Evolutionary conservation across 1,284 basidiomycete genomes (phyloP), one percentile per base, ranked within the genome.

Genomic region (Ustilago bromivora): DNA sequence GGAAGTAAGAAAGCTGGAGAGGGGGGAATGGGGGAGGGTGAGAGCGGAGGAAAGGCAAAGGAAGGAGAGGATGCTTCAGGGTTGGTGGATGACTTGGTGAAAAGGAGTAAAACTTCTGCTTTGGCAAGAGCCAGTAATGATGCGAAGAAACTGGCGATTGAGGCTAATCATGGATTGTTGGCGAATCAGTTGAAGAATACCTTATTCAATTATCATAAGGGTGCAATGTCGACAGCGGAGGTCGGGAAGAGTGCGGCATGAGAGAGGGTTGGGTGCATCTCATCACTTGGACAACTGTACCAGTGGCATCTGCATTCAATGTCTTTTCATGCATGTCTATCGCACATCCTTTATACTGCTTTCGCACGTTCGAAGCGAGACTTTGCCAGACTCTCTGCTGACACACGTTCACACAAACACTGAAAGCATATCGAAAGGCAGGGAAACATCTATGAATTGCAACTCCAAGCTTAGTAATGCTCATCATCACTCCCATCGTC

Each of bases 141-240:
- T 80, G 96, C 94, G 81, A 91, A 90, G 38, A 94, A 93, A 82
- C 92, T 97, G 61, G 91, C 94, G 0, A 89, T 91, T 10, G 95
- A 98, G 84, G 93, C 93, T 0, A 93, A 96, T 81, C 95, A 97
- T 81, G 95, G 94, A 1, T 90, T 97, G 65, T 93, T 96, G 68
- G 89, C 94, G 0, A 94, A 96, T 86, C 91, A 95, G 4, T 89
- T 97, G 82, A 97, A 98, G 86, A 92, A 95, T 76, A 46, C 77
- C 8, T 66, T 86, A 4, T 86, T 86, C 69, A 80, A 81, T 51
- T 5, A n/a, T 51, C 41, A 46, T 38, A 9, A 38, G 10, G 2
- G 2, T 13, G 36, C 36, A 9, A 2, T 13, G 36, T 9, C 36
- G 36, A 13, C 36, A 38, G 36, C 36, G 36, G 36, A 13, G 36